These are phyloP conservation scores for Mycosphaerella sp. DNA, from an alignment of 2,329 filamentous ascomycete genomes.

Conservation along the genomic window DNA sequence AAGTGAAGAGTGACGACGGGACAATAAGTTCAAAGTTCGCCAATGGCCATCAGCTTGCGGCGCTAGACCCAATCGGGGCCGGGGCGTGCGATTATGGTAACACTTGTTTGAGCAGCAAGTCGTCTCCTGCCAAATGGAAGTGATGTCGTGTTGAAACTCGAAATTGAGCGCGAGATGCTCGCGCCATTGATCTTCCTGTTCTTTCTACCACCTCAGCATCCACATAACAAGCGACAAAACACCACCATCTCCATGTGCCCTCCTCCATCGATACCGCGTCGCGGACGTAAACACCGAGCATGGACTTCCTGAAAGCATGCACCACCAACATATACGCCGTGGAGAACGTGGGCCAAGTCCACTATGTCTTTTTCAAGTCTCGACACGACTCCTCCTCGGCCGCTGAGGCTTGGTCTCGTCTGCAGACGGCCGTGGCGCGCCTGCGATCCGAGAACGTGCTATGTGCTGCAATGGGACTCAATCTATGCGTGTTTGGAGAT, in stretches of 20 bases:
- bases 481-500: slow-evolving; percentile 18
- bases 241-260: slow-evolving; percentile 22
- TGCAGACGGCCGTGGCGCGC: slow-evolving; percentile 7
- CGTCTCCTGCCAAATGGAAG: no score
- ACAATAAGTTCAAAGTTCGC: no score
- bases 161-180: background rate
- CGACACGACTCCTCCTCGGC: background rate
- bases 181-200: background rate
- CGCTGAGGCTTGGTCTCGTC: slow-evolving; percentile 1
- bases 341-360: slow-evolving; percentile 14
- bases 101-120: no score
- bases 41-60: no score
- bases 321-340: slow-evolving; percentile 31
- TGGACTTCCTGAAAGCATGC: slow-evolving; percentile 34
- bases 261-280: slow-evolving; percentile 9
- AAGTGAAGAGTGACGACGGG: no score
- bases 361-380: slow-evolving; percentile 10
- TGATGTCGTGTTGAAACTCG: no score
- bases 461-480: slow-evolving; percentile 11
- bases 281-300: slow-evolving; percentile 16
- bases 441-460: slow-evolving; percentile 20
- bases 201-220: background rate
- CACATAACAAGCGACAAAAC: background rate
- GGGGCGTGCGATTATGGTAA: no score
- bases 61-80: no score